A percentile compares a stretch with the other conserved stretches of the same genome.
phyloP scores from a whole-genome alignment of 257 asterid species.

The Forsythia viridissima region DNA sequence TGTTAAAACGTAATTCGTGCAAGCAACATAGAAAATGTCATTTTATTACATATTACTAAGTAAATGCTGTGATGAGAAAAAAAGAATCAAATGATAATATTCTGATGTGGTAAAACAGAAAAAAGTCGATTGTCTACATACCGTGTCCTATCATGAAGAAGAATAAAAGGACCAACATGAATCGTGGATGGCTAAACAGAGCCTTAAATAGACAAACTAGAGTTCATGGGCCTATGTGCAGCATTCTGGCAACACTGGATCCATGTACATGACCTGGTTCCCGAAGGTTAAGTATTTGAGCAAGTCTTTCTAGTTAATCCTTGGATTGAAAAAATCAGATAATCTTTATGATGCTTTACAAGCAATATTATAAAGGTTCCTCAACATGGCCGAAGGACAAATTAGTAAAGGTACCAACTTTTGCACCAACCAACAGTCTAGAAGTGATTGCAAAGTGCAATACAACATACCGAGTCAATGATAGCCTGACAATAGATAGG shows the following conservation, averaged over 20 bases:
- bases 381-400: not conserved
- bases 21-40: not conserved
- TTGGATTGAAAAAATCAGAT: not conserved
- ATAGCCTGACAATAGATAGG: constrained; percentile 96
- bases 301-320: not conserved
- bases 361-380: not conserved
- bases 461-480: constrained; percentile 74
- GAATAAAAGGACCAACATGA: not conserved
- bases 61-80: not conserved
- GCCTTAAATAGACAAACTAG: not conserved
- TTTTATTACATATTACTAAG: not conserved
- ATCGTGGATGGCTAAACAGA: not conserved
- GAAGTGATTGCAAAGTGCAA: not conserved
- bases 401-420: not conserved
- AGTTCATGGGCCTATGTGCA: not conserved
- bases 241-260: not conserved
- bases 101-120: not conserved
- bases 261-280: not conserved
- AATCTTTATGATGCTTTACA: not conserved
- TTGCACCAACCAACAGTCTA: not conserved
- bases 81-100: not conserved
- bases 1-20: not conserved
- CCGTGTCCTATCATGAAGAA: not conserved
- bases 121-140: not conserved
- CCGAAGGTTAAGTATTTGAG: not conserved